Evolutionary conservation across 2,329 filamentous ascomycete genomes (phyloP).

Genomic region (Talaromyces sp.): DNA sequence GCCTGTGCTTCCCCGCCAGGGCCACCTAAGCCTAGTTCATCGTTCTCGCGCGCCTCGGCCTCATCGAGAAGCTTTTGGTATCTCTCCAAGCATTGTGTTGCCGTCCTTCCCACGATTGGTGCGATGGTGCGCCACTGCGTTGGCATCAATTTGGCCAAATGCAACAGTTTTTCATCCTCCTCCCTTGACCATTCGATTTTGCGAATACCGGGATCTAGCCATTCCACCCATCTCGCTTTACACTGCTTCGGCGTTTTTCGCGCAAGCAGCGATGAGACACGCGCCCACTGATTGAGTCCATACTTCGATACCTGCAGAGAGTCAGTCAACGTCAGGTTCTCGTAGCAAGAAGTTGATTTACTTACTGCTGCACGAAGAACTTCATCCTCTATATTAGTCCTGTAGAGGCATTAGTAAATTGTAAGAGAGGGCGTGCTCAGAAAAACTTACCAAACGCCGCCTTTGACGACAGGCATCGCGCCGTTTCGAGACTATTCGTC

Average conservation of each 20-base stretch:
- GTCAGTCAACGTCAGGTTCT: slow-evolving; percentile 6
- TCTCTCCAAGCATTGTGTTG: slow-evolving; percentile 92
- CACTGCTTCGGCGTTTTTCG: slow-evolving; percentile 98
- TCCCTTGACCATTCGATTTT: slow-evolving; percentile 99
- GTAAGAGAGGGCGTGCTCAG: neutral
- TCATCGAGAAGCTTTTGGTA: slow-evolving; percentile 97
- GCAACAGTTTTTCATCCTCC: slow-evolving; percentile 94
- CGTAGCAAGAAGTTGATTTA: neutral
- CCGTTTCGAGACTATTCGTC: neutral
- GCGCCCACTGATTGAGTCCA: slow-evolving; percentile 95
- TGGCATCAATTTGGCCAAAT: slow-evolving; percentile 96
- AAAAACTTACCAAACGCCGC: slow-evolving; percentile 53
- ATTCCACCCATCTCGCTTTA: slow-evolving; percentile 97
- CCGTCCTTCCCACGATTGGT: slow-evolving; percentile 90
- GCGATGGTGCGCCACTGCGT: slow-evolving; percentile 99
- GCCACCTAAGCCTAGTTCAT: slow-evolving; percentile 74
- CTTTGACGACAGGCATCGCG: slow-evolving; percentile 61
- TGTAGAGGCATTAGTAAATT: slow-evolving; percentile 22
- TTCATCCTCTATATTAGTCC: slow-evolving; percentile 77
- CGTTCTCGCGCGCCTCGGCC: slow-evolving; percentile 80
- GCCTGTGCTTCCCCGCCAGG: slow-evolving; percentile 82
- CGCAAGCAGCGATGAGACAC: slow-evolving; percentile 91
- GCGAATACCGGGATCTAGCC: slow-evolving; percentile 94
- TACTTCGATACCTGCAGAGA: slow-evolving; percentile 68
- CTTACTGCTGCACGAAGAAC: slow-evolving; percentile 82